Percentiles rank a stretch among this genome's conserved stretches.
phyloP scores from a whole-genome alignment of 2,329 filamentous ascomycete species.

The Metarhizium guizhouense region DNA sequence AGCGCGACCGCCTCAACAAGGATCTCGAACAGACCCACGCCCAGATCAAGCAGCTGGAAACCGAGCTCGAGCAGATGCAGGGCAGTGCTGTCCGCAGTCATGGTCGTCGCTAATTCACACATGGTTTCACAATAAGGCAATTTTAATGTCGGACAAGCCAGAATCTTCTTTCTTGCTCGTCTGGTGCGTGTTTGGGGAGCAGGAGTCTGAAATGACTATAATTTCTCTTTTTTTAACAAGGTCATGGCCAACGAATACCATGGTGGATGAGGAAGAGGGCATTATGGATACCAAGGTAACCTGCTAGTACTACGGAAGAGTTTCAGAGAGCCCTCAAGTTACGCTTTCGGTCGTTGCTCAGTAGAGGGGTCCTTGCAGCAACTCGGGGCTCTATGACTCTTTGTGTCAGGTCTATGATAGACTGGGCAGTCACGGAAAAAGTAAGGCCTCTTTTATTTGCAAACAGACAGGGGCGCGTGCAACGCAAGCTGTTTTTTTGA shows the following conservation, averaged over 20 bases:
- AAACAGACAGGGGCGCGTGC: neutral
- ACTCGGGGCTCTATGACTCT: neutral
- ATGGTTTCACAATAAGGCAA: slow-evolving; percentile 11
- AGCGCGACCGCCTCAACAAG: slow-evolving; percentile 99
- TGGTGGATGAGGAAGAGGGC: slow-evolving; percentile 12
- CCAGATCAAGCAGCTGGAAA: slow-evolving; percentile 83
- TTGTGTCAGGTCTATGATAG: neutral
- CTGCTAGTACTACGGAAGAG: slow-evolving; percentile 8
- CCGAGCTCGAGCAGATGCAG: slow-evolving; percentile 89
- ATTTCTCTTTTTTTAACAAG: neutral
- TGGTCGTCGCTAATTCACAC: slow-evolving; percentile 67
- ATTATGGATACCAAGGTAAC: slow-evolving; percentile 22
- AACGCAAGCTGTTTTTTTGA: slow-evolving; percentile 14
- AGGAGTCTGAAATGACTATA: slow-evolving; percentile 22
- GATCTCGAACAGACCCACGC: slow-evolving; percentile 97
- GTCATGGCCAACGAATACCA: slow-evolving; percentile 19
- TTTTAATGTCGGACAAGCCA: slow-evolving; percentile 19
- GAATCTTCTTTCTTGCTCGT: slow-evolving; percentile 17
- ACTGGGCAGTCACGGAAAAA: slow-evolving; percentile 3
- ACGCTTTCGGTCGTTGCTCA: neutral
- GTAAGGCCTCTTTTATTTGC: slow-evolving; percentile 1
- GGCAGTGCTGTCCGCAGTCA: slow-evolving; percentile 83
- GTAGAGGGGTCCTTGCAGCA: neutral
- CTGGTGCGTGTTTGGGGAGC: slow-evolving; percentile 21
- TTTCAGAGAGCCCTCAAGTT: neutral